These are phyloP conservation scores for Zasmidium angulare DNA, from an alignment of 2,329 filamentous ascomycete genomes.

Conservation along the genomic window DNA sequence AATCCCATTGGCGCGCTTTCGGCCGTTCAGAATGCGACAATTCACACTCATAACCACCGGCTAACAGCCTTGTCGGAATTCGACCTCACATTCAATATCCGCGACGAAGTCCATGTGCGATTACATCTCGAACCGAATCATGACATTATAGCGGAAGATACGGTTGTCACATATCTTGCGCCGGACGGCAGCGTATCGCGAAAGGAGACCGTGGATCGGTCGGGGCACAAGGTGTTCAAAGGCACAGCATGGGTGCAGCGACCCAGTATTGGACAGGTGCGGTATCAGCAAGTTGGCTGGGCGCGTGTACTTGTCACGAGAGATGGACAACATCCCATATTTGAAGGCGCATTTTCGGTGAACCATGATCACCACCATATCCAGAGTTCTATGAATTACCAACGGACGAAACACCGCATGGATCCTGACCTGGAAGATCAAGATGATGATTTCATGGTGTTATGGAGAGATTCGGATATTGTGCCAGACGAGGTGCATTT, in stretches of 20 bases:
- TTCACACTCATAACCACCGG: slow-evolving; percentile 75
- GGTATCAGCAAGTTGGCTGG: slow-evolving; percentile 84
- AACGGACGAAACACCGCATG: slow-evolving; percentile 65
- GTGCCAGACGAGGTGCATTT: slow-evolving; percentile 27
- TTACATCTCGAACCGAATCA: slow-evolving; percentile 85
- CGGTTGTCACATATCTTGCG: slow-evolving; percentile 70
- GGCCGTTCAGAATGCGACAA: slow-evolving; percentile 69
- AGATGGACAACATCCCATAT: slow-evolving; percentile 77
- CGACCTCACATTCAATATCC: slow-evolving; percentile 76
- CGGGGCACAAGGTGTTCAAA: slow-evolving; percentile 79
- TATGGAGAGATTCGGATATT: slow-evolving; percentile 91
- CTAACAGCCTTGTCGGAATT: slow-evolving; percentile 81
- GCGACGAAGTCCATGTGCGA: slow-evolving; percentile 68
- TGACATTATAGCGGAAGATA: slow-evolving; percentile 77
- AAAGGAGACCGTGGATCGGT: slow-evolving; percentile 69
- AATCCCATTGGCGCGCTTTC: slow-evolving; percentile 76
- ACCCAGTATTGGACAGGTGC: slow-evolving; percentile 51
- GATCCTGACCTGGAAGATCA: slow-evolving; percentile 65
- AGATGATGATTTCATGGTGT: slow-evolving; percentile 76
- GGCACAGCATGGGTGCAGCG: slow-evolving; percentile 70
- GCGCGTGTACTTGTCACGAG: slow-evolving; percentile 74
- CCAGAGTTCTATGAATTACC: slow-evolving; percentile 72
- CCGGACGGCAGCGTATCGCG: slow-evolving; percentile 67
- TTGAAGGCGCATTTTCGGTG: slow-evolving; percentile 85
- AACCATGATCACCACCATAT: slow-evolving; percentile 83